Evolutionary conservation across 2,329 filamentous ascomycete species (phyloP).

Genomic region (Geosmithia morbida): DNA sequence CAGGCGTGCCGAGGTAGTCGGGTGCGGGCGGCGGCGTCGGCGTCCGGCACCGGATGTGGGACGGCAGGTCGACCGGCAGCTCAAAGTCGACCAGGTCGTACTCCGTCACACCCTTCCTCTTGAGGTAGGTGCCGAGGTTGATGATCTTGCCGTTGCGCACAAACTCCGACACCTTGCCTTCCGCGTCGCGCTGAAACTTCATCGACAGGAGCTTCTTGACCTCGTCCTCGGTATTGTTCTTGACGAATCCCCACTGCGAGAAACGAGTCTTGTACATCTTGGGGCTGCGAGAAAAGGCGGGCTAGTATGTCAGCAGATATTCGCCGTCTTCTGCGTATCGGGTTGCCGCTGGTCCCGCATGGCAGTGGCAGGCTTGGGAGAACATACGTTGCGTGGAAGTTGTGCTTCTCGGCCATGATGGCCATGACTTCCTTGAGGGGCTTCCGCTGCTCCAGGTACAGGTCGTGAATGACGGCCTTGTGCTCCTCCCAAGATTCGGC

Average conservation of each 20-base stretch:
- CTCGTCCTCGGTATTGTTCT: conserved; percentile 39
- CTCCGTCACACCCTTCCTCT: conserved; percentile 36
- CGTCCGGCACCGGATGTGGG: conserved; percentile 27
- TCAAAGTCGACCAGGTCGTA: conserved; percentile 34
- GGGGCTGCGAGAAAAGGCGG: conserved; percentile 26
- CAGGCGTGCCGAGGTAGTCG: conserved; percentile 25
- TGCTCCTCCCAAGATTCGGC: conserved; percentile 31
- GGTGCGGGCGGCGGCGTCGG: conserved; percentile 27
- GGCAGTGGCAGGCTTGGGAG: neutral
- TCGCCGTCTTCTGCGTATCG: too few relatives aligned
- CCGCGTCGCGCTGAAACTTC: conserved; percentile 36
- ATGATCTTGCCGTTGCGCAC: conserved; percentile 36
- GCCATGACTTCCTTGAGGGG: conserved; percentile 37
- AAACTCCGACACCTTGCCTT: conserved; percentile 37
- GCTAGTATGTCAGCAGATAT: neutral
- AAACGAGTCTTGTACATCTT: conserved; percentile 43
- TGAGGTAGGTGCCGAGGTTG: conserved; percentile 35
- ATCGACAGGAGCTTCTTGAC: conserved; percentile 34
- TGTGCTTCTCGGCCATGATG: conserved; percentile 32
- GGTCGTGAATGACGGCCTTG: conserved; percentile 26
- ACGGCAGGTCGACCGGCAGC: conserved; percentile 23
- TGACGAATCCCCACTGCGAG: conserved; percentile 39
- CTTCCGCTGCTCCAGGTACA: conserved; percentile 33
- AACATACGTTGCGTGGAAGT: conserved; percentile 33
- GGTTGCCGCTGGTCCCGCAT: neutral